Evolutionary conservation across 2,329 filamentous ascomycete genomes (phyloP), one percentile per base, ranked within the genome.

Genomic region (Ophiostoma ulmi): DNA sequence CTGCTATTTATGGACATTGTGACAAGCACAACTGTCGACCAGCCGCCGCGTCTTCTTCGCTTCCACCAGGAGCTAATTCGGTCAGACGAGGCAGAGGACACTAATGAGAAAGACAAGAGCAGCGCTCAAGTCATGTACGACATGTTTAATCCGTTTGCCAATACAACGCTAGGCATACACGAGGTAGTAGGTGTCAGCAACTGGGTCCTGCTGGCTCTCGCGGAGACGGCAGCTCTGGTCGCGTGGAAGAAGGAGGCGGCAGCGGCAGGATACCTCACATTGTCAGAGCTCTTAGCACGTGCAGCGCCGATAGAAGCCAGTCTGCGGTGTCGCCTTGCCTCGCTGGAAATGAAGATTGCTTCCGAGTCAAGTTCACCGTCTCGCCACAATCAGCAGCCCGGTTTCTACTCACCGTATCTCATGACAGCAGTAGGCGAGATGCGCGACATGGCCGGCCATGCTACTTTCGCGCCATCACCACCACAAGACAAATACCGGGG

Each of bases 131-230:
- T 22, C 8, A 3, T 26, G 22, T 26, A 11, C 22, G 13, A 58
- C 11, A 26, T 58, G n/a, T 58, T 58, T 17, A 26, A 26, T 10
- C 52, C 52, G n/a, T 58, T 26, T 26, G 7, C 8, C n/a, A 58
- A 58, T 22, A 26, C 52, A 5, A 5, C 22, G 55, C 74, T 80
- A 70, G 78, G 79, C 68, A 79, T 88, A 70, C 82, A 84, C 67
- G 81, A 84, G 41, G 83, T 86, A 67, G 77, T 86, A 58, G 87
- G 87, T 1, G 81, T 86, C 72, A 79, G 85, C 64, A 89, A 88
- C 76, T 87, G 85, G 85, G 82, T 83, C 0, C 74, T 89, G 65
- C 77, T 85, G 65, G 78, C 82, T n/a, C 81, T 90, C 63, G 83
- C 83, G 14, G 82, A 86, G 26, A 83, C 87, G 66, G 80, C 86